phyloP scores from a whole-genome alignment of 768 basidiomycete species.

The Lactifluus pinguis region DNA sequence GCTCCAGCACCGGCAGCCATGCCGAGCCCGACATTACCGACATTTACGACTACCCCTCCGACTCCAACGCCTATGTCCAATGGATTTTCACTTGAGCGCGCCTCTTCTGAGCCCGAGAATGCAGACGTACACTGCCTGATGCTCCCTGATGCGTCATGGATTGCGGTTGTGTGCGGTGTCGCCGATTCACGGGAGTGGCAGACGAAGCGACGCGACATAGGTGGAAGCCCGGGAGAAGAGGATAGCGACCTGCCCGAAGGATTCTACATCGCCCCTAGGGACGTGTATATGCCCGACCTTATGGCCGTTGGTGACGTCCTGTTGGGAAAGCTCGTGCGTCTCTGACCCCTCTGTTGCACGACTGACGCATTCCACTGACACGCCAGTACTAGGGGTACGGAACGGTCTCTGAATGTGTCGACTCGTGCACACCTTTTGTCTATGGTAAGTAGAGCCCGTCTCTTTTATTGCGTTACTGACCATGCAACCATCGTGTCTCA shows the following conservation, averaged over 20 bases:
- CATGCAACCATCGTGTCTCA: constrained; percentile 20
- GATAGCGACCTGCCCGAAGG: constrained; percentile 46
- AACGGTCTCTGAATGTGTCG: constrained; percentile 72
- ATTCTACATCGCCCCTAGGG: constrained; percentile 67
- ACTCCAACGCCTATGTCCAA: constrained; percentile 22
- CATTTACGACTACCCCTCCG: constrained; percentile 22
- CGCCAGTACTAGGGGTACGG: constrained; percentile 56
- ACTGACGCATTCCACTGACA: neutral
- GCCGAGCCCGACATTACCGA: constrained; percentile 18
- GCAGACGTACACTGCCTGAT: constrained; percentile 28
- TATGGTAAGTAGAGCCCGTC: constrained; percentile 40
- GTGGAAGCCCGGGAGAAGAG: constrained; percentile 22
- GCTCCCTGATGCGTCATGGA: constrained; percentile 64
- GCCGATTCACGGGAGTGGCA: constrained; percentile 45
- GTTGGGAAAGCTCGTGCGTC: constrained; percentile 63
- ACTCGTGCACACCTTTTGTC: constrained; percentile 67
- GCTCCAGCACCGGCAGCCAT: constrained; percentile 17
- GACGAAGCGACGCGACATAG: constrained; percentile 23
- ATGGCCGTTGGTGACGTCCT: constrained; percentile 66
- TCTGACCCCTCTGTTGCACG: neutral
- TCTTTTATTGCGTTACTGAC: neutral
- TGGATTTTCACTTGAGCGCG: constrained; percentile 14
- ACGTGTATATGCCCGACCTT: constrained; percentile 79
- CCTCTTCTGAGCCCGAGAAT: constrained; percentile 18
- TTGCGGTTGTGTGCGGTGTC: constrained; percentile 71